Percentiles rank a stretch among this genome's conserved stretches.
phyloP scores from a whole-genome alignment of 2,329 filamentous ascomycete genomes.

The Lojkania enalia region DNA sequence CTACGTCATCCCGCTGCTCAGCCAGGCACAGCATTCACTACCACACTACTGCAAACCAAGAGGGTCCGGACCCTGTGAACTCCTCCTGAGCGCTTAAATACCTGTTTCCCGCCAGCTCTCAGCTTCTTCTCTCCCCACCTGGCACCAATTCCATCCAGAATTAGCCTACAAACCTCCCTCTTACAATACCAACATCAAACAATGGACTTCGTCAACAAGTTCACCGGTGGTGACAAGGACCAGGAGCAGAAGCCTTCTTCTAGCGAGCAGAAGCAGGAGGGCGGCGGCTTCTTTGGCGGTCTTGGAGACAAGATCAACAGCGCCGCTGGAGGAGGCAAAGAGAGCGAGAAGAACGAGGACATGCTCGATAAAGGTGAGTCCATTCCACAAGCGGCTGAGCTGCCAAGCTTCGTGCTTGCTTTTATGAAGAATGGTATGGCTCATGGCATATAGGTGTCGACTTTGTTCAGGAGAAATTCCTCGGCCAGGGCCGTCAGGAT shows the following conservation, averaged over 20 bases:
- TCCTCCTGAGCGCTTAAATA: conserved; percentile 18
- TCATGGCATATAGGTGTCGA: conserved; percentile 64
- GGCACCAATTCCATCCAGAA: conserved; percentile 6
- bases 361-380: conserved; percentile 74
- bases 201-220: conserved; percentile 56
- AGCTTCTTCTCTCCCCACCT: conserved; percentile 9
- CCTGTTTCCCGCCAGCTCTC: conserved; percentile 7
- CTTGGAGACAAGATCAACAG: conserved; percentile 72
- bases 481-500: conserved; percentile 68
- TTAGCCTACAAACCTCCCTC: conserved; percentile 6
- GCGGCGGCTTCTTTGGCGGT: conserved; percentile 58
- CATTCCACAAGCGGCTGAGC: neutral
- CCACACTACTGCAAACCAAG: conserved; percentile 11
- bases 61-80: neutral
- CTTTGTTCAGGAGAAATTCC: conserved; percentile 73
- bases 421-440: conserved; percentile 9
- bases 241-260: conserved; percentile 24
- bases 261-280: conserved; percentile 37
- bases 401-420: conserved; percentile 8
- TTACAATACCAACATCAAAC: conserved; percentile 9
- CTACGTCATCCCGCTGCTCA: too few relatives aligned
- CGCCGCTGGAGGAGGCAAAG: conserved; percentile 70
- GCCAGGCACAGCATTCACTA: conserved; percentile 1
- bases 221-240: conserved; percentile 46
- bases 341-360: conserved; percentile 83